These are phyloP conservation scores for Glycine latifolia DNA, from an alignment of 306 rosid species.

Conservation along the genomic window DNA sequence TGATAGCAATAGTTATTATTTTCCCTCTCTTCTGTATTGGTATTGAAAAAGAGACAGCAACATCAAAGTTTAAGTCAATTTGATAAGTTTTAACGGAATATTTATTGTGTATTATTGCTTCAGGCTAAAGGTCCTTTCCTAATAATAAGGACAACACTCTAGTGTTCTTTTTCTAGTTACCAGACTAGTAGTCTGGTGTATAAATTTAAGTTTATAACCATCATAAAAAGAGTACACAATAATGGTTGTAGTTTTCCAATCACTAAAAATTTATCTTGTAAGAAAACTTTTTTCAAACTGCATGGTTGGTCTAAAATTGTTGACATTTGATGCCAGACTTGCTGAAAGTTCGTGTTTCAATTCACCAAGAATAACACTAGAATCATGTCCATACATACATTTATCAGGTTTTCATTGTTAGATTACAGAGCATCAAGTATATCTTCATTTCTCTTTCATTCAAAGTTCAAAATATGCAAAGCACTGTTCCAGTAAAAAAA, in stretches of 20 bases:
- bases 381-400: slow-evolving; percentile 1
- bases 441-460: too few species aligned
- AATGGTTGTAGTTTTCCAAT: neutral
- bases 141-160: neutral
- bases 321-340: neutral
- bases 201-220: too few species aligned
- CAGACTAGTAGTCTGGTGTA: neutral
- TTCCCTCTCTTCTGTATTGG: too few species aligned
- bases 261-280: neutral
- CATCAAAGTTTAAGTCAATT: neutral
- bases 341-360: neutral
- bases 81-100: too few species aligned
- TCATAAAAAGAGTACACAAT: too few species aligned
- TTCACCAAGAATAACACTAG: slow-evolving; percentile 6
- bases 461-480: neutral
- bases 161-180: neutral
- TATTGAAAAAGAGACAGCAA: neutral
- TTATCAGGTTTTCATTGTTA: neutral
- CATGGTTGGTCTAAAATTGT: neutral
- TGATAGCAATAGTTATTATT: too few species aligned
- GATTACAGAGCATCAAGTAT: neutral
- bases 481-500: neutral
- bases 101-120: neutral
- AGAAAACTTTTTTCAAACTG: slow-evolving; percentile 8
- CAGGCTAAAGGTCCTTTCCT: neutral